These are phyloP conservation scores for Nymphaea colorata DNA, from an alignment of 164 flowering plant species.

Conservation along the genomic window DNA sequence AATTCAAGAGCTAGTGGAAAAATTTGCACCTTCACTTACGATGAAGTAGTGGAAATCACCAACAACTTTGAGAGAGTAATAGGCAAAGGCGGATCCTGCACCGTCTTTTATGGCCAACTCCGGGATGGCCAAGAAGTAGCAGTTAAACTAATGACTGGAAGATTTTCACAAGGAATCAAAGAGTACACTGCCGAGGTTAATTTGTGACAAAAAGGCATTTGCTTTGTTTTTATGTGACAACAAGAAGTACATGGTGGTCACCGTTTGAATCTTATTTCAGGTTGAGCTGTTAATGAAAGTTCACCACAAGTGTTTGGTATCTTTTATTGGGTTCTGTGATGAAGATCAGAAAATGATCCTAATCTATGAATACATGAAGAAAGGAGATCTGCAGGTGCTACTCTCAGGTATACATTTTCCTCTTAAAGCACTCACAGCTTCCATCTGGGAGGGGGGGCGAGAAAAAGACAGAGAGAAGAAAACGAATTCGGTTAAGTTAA, in stretches of 20 bases:
- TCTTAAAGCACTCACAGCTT: too few species aligned
- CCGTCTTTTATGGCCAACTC: slow-evolving; percentile 1
- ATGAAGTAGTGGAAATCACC: slow-evolving; percentile 26
- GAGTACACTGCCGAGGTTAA: slow-evolving; percentile 34
- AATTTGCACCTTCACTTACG: slow-evolving; percentile 11
- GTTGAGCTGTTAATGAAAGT: slow-evolving; percentile 2
- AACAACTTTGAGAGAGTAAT: slow-evolving; percentile 22
- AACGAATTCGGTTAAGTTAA: too few species aligned
- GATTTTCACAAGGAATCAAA: slow-evolving; percentile 23
- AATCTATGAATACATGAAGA: background rate
- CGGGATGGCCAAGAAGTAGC: slow-evolving; percentile 26
- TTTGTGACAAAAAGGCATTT: background rate
- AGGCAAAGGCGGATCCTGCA: slow-evolving; percentile 42
- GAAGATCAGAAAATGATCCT: background rate
- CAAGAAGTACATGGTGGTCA: background rate
- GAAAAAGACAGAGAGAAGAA: too few species aligned
- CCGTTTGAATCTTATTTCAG: background rate
- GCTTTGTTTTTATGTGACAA: background rate
- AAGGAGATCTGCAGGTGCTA: background rate
- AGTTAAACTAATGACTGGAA: slow-evolving; percentile 31
- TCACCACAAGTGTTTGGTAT: background rate
- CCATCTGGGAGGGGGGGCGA: too few species aligned
- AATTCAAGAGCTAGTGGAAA: too few species aligned
- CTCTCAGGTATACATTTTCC: background rate
- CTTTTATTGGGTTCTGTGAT: background rate